phyloP scores from a whole-genome alignment of 129 eudicot species.

The Ambrosia artemisiifolia region DNA sequence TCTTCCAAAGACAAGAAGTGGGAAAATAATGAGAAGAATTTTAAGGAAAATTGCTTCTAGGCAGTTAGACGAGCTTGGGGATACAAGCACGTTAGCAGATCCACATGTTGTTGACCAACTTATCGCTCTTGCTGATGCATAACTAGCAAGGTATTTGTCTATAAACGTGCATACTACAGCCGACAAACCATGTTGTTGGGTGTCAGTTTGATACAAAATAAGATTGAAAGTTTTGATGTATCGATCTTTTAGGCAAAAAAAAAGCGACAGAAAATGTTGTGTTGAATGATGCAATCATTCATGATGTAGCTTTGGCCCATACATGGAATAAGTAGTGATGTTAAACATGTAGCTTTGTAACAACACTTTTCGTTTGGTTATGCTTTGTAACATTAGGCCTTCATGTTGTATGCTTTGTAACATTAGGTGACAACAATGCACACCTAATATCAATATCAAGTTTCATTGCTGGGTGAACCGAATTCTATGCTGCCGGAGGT shows the following conservation, averaged over 20 bases:
- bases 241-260: neutral
- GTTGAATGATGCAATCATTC: neutral
- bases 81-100: slow-evolving; percentile 86
- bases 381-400: no score
- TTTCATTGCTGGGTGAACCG: no score
- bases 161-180: neutral
- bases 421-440: no score
- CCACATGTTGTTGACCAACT: slow-evolving; percentile 89
- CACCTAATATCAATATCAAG: no score
- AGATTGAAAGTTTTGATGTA: neutral
- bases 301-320: neutral
- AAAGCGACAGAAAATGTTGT: neutral
- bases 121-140: slow-evolving; percentile 59
- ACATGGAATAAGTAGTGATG: neutral
- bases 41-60: slow-evolving; percentile 86
- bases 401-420: no score
- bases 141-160: slow-evolving; percentile 9
- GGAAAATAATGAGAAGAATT: slow-evolving; percentile 51
- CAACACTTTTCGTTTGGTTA: no score
- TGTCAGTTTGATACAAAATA: slow-evolving; percentile 7
- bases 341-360: neutral
- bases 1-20: slow-evolving; percentile 52
- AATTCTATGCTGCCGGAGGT: no score
- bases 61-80: slow-evolving; percentile 89
- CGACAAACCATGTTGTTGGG: slow-evolving; percentile 10